These are phyloP conservation scores for Buxus sempervirens DNA, from an alignment of 164 flowering plant genomes.

Conservation along the genomic window DNA sequence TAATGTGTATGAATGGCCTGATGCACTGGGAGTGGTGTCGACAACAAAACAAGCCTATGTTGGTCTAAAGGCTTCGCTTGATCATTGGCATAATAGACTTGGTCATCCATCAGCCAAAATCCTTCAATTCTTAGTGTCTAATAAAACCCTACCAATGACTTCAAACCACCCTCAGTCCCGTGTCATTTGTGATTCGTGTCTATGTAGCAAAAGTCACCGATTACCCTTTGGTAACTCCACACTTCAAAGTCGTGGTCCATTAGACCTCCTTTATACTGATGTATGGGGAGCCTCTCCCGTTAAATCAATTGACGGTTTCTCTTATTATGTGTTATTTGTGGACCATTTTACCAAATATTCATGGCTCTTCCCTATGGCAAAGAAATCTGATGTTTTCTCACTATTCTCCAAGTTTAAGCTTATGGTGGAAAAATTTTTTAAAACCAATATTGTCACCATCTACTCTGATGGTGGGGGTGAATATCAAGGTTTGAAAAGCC, in stretches of 20 bases:
- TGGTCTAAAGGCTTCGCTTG: no score
- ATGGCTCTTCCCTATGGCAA: neutral
- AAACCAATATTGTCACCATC: neutral
- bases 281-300: no score
- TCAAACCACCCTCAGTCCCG: no score
- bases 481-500: neutral
- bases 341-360: neutral
- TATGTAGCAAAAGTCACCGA: no score
- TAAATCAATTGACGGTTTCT: neutral
- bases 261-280: no score
- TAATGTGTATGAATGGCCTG: neutral
- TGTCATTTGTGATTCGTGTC: no score
- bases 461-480: constrained; percentile 1
- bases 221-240: neutral
- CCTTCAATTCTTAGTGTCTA: no score
- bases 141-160: no score
- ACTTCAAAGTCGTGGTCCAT: neutral
- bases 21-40: no score
- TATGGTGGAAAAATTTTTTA: neutral
- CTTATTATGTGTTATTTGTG: neutral
- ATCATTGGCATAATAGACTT: no score
- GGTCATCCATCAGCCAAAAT: no score
- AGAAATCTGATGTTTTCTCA: neutral
- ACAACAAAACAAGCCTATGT: no score
- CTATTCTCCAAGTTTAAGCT: neutral